Evolutionary conservation across 768 basidiomycete genomes (phyloP).

Genomic region (Calocybe indica): DNA sequence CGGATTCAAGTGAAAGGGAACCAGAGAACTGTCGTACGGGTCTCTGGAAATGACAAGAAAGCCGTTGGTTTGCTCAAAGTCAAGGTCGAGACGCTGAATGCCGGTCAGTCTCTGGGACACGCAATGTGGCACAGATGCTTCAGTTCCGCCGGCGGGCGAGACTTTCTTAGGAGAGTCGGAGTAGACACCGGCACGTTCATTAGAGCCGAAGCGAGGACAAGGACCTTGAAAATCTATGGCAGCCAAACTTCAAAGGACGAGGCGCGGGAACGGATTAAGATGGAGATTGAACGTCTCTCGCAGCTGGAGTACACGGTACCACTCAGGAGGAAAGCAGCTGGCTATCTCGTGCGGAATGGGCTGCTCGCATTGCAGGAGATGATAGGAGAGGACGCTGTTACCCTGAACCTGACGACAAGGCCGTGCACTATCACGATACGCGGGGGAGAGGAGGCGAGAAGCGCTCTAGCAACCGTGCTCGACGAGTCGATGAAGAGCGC

Average conservation of each 20-base stretch:
- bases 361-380: constrained; percentile 44
- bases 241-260: constrained; percentile 27
- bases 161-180: constrained; percentile 29
- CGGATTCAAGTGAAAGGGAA: constrained; percentile 14
- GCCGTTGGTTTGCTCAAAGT: constrained; percentile 54
- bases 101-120: constrained; percentile 40
- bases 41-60: constrained; percentile 48
- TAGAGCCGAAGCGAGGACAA: constrained; percentile 39
- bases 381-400: constrained; percentile 49
- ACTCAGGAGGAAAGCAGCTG: constrained; percentile 32
- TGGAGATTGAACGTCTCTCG: constrained; percentile 41
- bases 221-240: constrained; percentile 42
- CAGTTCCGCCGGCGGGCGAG: constrained; percentile 15
- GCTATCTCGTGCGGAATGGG: constrained; percentile 47
- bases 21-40: constrained; percentile 28
- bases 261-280: constrained; percentile 38
- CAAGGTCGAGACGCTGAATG: constrained; percentile 47
- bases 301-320: constrained; percentile 33
- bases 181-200: constrained; percentile 35
- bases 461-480: constrained; percentile 38
- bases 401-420: constrained; percentile 30
- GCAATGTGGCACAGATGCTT: constrained; percentile 47
- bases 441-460: constrained; percentile 52
- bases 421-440: constrained; percentile 40
- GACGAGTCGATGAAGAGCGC: constrained; percentile 28